phyloP scores from a whole-genome alignment of 140 eudicot species.

The Ambrosia hybrid region DNA sequence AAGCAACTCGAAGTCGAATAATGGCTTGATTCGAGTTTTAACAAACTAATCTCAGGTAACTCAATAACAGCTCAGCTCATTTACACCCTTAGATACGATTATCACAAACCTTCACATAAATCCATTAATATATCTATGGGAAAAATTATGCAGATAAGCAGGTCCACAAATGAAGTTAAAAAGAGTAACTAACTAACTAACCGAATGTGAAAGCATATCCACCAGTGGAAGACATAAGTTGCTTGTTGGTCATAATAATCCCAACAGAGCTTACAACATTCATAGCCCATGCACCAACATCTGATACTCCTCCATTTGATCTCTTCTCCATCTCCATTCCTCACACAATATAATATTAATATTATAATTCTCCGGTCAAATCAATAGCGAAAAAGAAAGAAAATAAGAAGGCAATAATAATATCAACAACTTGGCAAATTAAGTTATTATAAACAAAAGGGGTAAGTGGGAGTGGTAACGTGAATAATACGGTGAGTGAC shows the following conservation, averaged over 20 bases:
- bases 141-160: no score
- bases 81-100: no score
- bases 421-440: no score
- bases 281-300: conserved; percentile 80
- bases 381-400: neutral
- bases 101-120: no score
- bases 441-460: neutral
- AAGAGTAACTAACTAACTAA: conserved; percentile 13
- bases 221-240: conserved; percentile 64
- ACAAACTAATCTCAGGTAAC: no score
- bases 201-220: conserved; percentile 72
- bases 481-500: conserved; percentile 10
- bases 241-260: conserved; percentile 67
- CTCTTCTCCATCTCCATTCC: conserved; percentile 64
- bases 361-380: neutral
- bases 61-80: no score
- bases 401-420: neutral
- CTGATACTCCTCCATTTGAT: conserved; percentile 36
- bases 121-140: no score
- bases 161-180: neutral
- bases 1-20: no score
- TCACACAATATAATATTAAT: neutral
- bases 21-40: no score
- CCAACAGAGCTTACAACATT: conserved; percentile 72
- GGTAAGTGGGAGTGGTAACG: conserved; percentile 16